Percentiles rank a stretch among this genome's conserved stretches.
Evolutionary conservation across 1,284 basidiomycete genomes (phyloP).

Genomic region (Sphagnurus paluster): DNA sequence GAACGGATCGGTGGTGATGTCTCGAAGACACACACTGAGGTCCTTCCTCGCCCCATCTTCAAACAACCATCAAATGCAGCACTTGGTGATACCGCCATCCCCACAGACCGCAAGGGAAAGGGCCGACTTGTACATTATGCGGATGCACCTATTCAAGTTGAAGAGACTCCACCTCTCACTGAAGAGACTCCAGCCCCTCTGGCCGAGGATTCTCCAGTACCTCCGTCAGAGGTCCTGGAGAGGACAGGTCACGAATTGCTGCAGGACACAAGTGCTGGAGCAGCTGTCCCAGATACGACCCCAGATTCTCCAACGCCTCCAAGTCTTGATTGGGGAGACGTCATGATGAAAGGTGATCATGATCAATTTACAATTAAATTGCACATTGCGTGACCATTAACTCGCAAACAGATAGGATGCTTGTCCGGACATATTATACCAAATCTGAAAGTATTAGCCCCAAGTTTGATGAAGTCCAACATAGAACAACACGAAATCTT

Average conservation of each 20-base stretch:
- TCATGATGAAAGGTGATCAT: constrained; percentile 62
- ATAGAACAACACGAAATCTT: constrained; percentile 61
- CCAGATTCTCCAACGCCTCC: constrained; percentile 19
- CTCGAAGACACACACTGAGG: constrained; percentile 19
- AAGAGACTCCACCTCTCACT: no score
- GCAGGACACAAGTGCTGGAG: constrained; percentile 62
- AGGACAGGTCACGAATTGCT: constrained; percentile 47
- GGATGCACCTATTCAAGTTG: constrained; percentile 19
- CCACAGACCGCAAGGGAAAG: constrained; percentile 31
- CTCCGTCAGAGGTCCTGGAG: constrained; percentile 60
- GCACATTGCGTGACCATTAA: constrained; percentile 14
- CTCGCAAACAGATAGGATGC: constrained; percentile 70
- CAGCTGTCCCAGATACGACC: constrained; percentile 33
- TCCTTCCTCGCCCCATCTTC: constrained; percentile 22
- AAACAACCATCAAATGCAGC: constrained; percentile 14
- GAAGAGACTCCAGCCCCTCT: constrained; percentile 23
- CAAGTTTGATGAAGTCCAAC: constrained; percentile 68
- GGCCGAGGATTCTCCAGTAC: constrained; percentile 37
- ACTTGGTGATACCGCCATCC: constrained; percentile 21
- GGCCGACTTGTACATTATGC: constrained; percentile 40
- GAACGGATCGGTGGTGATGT: background rate
- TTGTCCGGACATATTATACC: constrained; percentile 71
- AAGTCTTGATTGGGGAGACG: constrained; percentile 39
- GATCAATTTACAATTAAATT: background rate
- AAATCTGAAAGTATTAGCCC: constrained; percentile 49